Evolutionary conservation across 345 rosid genomes (phyloP), one percentile per base, ranked within the genome.

Genomic region (Zanthoxylum bungeanum): DNA sequence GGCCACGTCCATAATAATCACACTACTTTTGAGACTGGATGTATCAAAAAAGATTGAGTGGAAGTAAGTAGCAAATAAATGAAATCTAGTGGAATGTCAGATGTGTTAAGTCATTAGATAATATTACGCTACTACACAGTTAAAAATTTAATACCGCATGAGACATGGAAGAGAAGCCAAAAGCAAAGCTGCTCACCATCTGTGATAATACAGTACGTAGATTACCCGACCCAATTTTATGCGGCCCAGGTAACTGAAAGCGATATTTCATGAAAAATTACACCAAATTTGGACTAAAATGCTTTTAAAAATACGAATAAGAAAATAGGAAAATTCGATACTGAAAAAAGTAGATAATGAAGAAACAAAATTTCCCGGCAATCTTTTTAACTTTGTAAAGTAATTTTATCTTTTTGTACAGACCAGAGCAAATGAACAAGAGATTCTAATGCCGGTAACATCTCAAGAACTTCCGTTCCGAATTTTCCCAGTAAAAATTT

Each of bases 351-450:
- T 49, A 70, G 81, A 47, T 0, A 66, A 24, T 11, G 55, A 72
- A 60, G 74, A 81, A 77, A 82, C 97, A 91, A 91, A 91, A 88
- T 55, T 83, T 85, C 71, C 80, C 84, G 70, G 83, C 80, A 57
- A 75, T 25, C 66, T 77, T 69, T 66, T 60, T n/a, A n/a, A n/a
- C n/a, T n/a, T n/a, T n/a, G n/a, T n/a, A n/a, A n/a, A n/a, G n/a
- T n/a, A 57, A 39, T 25, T 25, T 70, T 37, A 70, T 28, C 6
- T 42, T 56, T 78, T 76, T 82, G 82, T 86, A 79, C 91, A 81
- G 47, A 65, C 10, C 65, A 58, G 74, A 75, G 76, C 47, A 74
- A 68, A 74, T 57, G 73, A 66, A 76, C 79, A 77, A 67, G 79
- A 67, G 65, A 72, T 66, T 80, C 79, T 28, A 66, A 80, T 75